A percentile compares a stretch with the other conserved stretches of the same genome.
These are phyloP conservation scores for Botrytis fragariae DNA, from an alignment of 2,329 filamentous ascomycete species.

Conservation along the genomic window DNA sequence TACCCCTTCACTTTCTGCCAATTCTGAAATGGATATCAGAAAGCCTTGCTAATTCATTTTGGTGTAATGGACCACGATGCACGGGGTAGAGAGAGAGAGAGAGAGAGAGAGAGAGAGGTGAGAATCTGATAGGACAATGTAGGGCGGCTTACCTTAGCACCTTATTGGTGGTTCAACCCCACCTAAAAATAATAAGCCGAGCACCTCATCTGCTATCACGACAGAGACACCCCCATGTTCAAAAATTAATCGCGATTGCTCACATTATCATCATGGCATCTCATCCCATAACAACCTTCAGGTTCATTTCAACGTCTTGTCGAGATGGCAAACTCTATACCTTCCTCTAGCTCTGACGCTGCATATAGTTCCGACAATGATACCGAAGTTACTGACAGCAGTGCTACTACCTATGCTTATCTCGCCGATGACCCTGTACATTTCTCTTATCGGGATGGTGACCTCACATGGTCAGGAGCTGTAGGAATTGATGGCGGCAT, in stretches of 20 bases:
- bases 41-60: not conserved
- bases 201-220: slow-evolving; percentile 9
- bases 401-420: slow-evolving; percentile 20
- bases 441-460: slow-evolving; percentile 25
- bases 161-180: not conserved
- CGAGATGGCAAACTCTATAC: slow-evolving; percentile 16
- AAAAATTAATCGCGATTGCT: not conserved
- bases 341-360: slow-evolving; percentile 20
- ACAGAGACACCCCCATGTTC: slow-evolving; percentile 7
- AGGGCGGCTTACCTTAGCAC: not conserved
- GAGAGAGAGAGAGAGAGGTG: not conserved
- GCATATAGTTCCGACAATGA: slow-evolving; percentile 18
- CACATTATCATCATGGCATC: slow-evolving; percentile 6
- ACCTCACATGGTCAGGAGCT: slow-evolving; percentile 20
- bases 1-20: not conserved
- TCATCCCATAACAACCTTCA: not conserved
- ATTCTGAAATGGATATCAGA: not conserved
- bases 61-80: not conserved
- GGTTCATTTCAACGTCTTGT: not conserved
- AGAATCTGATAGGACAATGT: not conserved
- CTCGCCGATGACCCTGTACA: slow-evolving; percentile 18
- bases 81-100: not conserved
- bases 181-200: slow-evolving; percentile 1
- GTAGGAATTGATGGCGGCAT: slow-evolving; percentile 4
- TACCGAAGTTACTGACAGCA: slow-evolving; percentile 21